Evolutionary conservation across 140 eudicot species (phyloP).

Genomic region (Oenanthe javanica): DNA sequence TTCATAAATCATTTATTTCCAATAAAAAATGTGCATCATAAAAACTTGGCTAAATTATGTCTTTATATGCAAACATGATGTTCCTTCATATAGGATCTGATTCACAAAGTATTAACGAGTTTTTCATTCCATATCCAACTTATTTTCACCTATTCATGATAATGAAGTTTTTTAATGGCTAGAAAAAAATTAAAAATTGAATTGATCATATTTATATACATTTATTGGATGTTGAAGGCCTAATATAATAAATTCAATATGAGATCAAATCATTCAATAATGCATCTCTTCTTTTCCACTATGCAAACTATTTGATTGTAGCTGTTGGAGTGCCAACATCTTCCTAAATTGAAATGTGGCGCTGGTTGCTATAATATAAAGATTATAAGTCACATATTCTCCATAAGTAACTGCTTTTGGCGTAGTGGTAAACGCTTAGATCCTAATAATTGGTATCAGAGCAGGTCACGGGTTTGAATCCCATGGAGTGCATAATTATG

Average conservation of each 20-base stretch:
- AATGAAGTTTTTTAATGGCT: slow-evolving; percentile 14
- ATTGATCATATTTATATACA: slow-evolving; percentile 7
- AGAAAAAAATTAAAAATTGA: not conserved
- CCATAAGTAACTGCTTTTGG: too few species aligned
- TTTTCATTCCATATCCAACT: slow-evolving; percentile 21
- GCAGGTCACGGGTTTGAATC: too few species aligned
- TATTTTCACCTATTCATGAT: slow-evolving; percentile 16
- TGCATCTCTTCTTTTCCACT: not conserved
- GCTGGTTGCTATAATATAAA: too few species aligned
- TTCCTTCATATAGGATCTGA: slow-evolving; percentile 9
- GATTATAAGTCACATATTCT: too few species aligned
- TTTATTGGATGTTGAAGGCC: slow-evolving; percentile 20
- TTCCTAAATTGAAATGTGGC: too few species aligned
- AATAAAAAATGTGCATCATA: too few species aligned
- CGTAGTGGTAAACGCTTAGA: too few species aligned
- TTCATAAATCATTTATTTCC: too few species aligned
- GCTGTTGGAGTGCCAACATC: too few species aligned
- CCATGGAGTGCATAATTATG: too few species aligned
- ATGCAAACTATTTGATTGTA: slow-evolving; percentile 13
- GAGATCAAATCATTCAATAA: slow-evolving; percentile 11
- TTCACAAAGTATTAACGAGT: not conserved
- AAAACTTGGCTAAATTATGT: too few species aligned
- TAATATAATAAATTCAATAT: not conserved
- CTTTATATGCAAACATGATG: slow-evolving; percentile 6
- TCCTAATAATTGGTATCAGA: too few species aligned